These are phyloP conservation scores for Penicillium coprophilum DNA, from an alignment of 495 filamentous ascomycete species.

Conservation along the genomic window DNA sequence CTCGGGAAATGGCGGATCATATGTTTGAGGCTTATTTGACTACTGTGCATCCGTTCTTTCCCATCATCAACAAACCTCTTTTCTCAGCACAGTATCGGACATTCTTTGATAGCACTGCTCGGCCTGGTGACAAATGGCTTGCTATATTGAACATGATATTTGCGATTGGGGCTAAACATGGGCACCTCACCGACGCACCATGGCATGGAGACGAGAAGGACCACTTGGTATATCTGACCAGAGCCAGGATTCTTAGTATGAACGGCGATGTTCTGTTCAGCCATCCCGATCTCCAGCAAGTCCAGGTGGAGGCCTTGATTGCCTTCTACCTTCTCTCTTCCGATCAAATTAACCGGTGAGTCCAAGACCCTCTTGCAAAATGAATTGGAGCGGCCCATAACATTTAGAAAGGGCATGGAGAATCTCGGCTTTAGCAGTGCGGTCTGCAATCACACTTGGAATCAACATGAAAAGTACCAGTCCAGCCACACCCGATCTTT, in stretches of 20 bases:
- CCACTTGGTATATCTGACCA: slow-evolving; percentile 52
- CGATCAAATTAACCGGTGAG: slow-evolving; percentile 64
- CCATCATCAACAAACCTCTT: slow-evolving; percentile 55
- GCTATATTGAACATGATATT: slow-evolving; percentile 67
- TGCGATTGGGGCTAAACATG: slow-evolving; percentile 61
- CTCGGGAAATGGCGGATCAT: slow-evolving; percentile 51
- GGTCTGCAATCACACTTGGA: slow-evolving; percentile 60
- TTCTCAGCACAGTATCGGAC: slow-evolving; percentile 47
- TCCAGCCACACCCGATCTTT: slow-evolving; percentile 45
- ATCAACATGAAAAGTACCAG: slow-evolving; percentile 64
- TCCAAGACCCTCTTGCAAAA: not conserved
- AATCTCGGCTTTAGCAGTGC: slow-evolving; percentile 59
- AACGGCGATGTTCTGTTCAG: slow-evolving; percentile 53
- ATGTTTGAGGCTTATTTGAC: slow-evolving; percentile 58
- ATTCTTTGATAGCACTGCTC: slow-evolving; percentile 42
- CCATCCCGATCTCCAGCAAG: slow-evolving; percentile 62
- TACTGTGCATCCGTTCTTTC: slow-evolving; percentile 60
- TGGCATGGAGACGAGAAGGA: slow-evolving; percentile 50
- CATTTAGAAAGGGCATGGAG: slow-evolving; percentile 56
- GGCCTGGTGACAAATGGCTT: slow-evolving; percentile 56
- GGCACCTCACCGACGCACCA: slow-evolving; percentile 51
- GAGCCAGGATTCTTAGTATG: slow-evolving; percentile 59
- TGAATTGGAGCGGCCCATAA: not conserved
- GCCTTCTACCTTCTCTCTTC: slow-evolving; percentile 61
- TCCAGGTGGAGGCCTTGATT: slow-evolving; percentile 59